Conservation (phyloP, 179 eudicot genomes). For the Silene noctiflora region DNA sequence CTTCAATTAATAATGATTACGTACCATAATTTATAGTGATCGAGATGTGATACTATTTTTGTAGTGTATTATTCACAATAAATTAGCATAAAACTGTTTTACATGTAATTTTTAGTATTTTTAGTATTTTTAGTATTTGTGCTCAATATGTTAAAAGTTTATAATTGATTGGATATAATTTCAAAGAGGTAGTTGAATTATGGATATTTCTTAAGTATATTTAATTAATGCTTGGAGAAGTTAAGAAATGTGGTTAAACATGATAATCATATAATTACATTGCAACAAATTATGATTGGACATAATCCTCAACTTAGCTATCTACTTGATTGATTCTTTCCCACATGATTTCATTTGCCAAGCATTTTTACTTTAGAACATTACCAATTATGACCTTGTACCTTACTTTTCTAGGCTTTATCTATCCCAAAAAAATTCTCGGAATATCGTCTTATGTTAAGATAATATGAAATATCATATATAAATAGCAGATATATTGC, state of each 20-base stretch:
- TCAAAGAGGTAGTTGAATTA: conserved; percentile 5
- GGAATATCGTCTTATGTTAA: too few relatives aligned
- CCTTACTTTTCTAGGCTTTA: conserved; percentile 5
- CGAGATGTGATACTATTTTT: too few relatives aligned
- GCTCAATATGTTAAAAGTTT: too few relatives aligned
- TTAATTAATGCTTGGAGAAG: not conserved
- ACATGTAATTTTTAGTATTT: too few relatives aligned
- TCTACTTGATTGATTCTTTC: conserved; percentile 26
- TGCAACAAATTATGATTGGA: conserved; percentile 26
- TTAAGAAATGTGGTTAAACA: conserved; percentile 18
- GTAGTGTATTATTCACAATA: too few relatives aligned
- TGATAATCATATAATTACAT: conserved; percentile 23
- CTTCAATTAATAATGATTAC: too few relatives aligned
- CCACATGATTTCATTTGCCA: conserved; percentile 14
- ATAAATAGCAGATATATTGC: too few relatives aligned
- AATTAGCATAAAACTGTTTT: too few relatives aligned
- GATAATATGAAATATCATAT: too few relatives aligned
- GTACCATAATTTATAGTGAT: too few relatives aligned
- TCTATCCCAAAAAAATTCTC: too few relatives aligned
- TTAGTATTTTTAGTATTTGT: too few relatives aligned
- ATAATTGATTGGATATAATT: not conserved
- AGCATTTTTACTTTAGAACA: not conserved
- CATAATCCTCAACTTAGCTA: conserved; percentile 19
- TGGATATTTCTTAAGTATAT: not conserved
- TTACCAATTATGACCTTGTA: not conserved